Evolutionary conservation across 306 rosid genomes (phyloP).

Genomic region (Chamaecrista fasciculata): DNA sequence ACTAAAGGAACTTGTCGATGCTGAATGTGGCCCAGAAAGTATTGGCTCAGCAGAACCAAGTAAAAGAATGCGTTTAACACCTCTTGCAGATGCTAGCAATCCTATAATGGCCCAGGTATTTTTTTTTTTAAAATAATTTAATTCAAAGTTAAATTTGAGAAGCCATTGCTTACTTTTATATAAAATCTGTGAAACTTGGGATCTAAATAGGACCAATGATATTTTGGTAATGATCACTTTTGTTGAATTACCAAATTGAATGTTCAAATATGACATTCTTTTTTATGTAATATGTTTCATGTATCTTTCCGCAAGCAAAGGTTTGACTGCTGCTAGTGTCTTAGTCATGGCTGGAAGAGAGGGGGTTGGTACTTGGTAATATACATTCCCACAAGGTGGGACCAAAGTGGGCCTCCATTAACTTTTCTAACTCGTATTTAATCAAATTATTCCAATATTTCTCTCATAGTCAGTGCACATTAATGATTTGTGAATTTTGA

Average conservation of each 20-base stretch:
- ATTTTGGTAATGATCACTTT: not conserved
- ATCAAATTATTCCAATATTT: not conserved
- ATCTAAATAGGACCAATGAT: not conserved
- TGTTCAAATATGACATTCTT: not conserved
- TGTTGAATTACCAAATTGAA: not conserved
- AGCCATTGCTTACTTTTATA: not conserved
- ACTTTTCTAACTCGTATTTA: not conserved
- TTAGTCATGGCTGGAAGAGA: not conserved
- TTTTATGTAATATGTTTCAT: not conserved
- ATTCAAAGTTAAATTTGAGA: not conserved
- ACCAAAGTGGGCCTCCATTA: not conserved
- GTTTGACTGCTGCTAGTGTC: not conserved
- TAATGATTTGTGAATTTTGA: not conserved
- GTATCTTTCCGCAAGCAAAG: not conserved
- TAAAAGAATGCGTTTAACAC: conserved; percentile 78
- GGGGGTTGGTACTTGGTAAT: not conserved
- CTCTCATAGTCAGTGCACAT: not conserved
- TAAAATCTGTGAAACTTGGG: not conserved
- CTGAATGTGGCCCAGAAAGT: conserved; percentile 39
- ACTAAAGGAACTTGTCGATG: conserved; percentile 35
- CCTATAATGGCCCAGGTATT: conserved; percentile 97
- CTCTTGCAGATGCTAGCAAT: conserved; percentile 95
- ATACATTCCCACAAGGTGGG: not conserved
- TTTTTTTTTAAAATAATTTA: conserved; percentile 10
- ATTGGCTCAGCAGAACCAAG: conserved; percentile 33